Conservation (phyloP, 2,329 filamentous ascomycete species). For the Amylocarpus encephaloides region DNA sequence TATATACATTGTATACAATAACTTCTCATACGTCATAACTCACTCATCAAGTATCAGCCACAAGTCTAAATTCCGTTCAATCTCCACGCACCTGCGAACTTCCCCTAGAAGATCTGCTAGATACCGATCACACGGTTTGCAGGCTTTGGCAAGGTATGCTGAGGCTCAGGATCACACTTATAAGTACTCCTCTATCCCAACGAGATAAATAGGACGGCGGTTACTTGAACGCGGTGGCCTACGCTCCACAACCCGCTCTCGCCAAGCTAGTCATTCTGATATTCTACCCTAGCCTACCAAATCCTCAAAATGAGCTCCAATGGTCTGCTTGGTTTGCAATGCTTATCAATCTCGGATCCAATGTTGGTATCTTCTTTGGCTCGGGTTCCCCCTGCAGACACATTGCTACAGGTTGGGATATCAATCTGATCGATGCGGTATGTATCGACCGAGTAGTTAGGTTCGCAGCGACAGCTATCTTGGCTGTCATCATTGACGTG, state of each 20-base stretch:
- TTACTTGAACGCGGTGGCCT: background rate
- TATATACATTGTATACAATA: too few species aligned
- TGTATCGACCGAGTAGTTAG: background rate
- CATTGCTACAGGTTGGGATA: background rate
- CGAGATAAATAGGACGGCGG: background rate
- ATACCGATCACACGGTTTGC: background rate
- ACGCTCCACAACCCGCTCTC: background rate
- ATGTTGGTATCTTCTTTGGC: background rate
- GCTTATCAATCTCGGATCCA: background rate
- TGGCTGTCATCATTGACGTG: background rate
- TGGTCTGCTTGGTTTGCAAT: background rate
- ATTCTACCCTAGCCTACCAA: background rate
- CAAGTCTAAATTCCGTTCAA: background rate
- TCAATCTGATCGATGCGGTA: background rate
- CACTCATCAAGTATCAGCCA: too few species aligned
- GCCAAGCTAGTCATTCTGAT: constrained; percentile 1
- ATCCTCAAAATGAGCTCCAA: background rate
- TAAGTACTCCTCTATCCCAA: background rate
- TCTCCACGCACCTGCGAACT: background rate
- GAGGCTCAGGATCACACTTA: background rate
- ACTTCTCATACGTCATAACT: too few species aligned
- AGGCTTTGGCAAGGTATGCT: background rate
- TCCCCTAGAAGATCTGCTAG: background rate
- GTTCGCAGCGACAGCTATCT: background rate
- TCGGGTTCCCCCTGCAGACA: background rate